Evolutionary conservation across 225 moss, liverwort and hornwort species (phyloP), one percentile per base, ranked within the genome.

Genomic region (Sphagnum contortum): DNA sequence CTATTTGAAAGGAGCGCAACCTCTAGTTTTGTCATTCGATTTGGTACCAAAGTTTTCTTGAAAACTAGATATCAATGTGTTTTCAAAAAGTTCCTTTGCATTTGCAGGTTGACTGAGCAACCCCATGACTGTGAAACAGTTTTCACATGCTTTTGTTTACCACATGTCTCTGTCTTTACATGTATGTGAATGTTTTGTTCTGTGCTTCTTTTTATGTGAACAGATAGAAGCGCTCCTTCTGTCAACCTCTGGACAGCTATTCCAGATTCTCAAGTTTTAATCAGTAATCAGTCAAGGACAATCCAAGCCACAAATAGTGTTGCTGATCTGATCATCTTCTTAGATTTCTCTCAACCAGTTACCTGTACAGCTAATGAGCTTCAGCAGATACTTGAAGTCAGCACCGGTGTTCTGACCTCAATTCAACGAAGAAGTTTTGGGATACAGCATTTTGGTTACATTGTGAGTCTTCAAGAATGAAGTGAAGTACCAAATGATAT

Each of bases 211-310:
- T 52, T 29, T 9, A 52, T 52, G 6, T 52, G 52, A 52, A 72
- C 85, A 94, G 94, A 85, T 69, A 79, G 91, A 59, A 67, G 69
- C 14, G 58, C 72, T 57, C 86, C 89, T 10, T 72, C 87, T 9
- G 73, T 89, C 59, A 86, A 84, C 64, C 57, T 91, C 59, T 95
- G 89, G 91, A 86, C 88, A 57, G 87, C 83, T 12, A 65, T 82
- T 67, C 87, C 82, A 60, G 83, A 81, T 55, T 74, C 77, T 66
- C 86, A 78, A 63, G 77, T 89, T 64, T 62, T 82, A 63, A 80
- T 91, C 12, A 66, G 62, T 57, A 77, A 82, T 57, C 77, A 81
- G 55, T 63, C 70, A 64, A 79, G 69, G 78, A 91, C 91, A 14
- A 72, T 81, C 68, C 81, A 88, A 71, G 86, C 83, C 4, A 91